Percentiles rank a stretch among this genome's conserved stretches.
Conservation (phyloP, 306 rosid species). For the Dryas drummondii region DNA sequence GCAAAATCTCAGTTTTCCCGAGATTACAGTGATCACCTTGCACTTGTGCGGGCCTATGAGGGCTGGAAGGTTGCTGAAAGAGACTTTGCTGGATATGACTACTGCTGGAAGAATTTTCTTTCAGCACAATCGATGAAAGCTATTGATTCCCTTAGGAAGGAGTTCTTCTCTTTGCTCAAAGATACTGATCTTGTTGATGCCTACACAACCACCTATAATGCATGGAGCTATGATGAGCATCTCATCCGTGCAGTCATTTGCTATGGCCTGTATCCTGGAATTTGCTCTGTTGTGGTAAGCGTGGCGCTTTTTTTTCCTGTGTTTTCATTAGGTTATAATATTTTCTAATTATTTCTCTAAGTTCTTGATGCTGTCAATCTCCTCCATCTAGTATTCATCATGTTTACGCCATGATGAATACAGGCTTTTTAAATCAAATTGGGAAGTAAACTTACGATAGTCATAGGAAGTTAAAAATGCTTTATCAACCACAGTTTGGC, state of each 20-base stretch:
- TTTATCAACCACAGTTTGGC: not conserved
- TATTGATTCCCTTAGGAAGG: constrained; percentile 83
- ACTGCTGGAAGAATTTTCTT: constrained; percentile 92
- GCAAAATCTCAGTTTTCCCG: constrained; percentile 80
- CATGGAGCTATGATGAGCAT: constrained; percentile 68
- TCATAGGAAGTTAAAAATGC: not conserved
- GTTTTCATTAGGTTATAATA: not conserved
- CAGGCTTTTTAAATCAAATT: not conserved
- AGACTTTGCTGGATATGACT: constrained; percentile 71
- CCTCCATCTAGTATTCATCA: not conserved
- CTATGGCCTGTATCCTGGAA: constrained; percentile 92
- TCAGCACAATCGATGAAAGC: constrained; percentile 91
- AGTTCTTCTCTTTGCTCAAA: constrained; percentile 70
- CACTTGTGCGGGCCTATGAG: constrained; percentile 80
- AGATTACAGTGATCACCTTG: constrained; percentile 88
- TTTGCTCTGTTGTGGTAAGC: constrained; percentile 86
- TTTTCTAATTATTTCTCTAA: not conserved
- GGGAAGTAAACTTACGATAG: not conserved
- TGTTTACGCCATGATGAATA: not conserved
- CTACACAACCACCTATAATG: constrained; percentile 48
- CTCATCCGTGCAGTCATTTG: constrained; percentile 80
- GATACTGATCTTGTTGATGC: constrained; percentile 77
- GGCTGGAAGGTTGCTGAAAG: constrained; percentile 89
- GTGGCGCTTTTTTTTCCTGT: constrained; percentile 1
- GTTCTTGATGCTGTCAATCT: constrained; percentile 1